Evolutionary conservation across 2,329 filamentous ascomycete species (phyloP).

Genomic region (Penicillium sp.): DNA sequence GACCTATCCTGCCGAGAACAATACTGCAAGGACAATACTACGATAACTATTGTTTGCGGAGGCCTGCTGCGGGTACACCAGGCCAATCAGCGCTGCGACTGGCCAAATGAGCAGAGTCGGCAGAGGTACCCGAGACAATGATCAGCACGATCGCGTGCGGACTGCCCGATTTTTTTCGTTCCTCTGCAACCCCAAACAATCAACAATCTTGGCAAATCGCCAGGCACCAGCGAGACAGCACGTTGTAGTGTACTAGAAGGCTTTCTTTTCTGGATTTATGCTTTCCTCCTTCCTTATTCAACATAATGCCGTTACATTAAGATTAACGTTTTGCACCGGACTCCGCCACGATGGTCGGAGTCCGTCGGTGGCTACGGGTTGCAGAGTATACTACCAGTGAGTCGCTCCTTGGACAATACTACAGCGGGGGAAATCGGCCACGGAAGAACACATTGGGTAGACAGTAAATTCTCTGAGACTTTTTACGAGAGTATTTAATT

Average conservation of each 20-base stretch:
- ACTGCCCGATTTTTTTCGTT: neutral
- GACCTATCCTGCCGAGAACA: constrained; percentile 11
- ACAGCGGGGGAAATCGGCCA: neutral
- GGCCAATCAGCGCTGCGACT: neutral
- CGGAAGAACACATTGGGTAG: neutral
- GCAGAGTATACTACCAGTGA: neutral
- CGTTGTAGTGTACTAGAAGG: neutral
- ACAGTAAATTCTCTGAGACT: neutral
- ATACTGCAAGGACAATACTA: constrained; percentile 17
- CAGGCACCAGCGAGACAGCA: neutral
- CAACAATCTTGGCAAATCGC: neutral
- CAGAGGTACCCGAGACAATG: constrained; percentile 5
- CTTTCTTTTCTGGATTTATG: neutral
- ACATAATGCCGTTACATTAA: neutral
- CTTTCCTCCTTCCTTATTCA: neutral
- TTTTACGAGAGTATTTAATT: neutral
- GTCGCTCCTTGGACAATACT: too few species aligned
- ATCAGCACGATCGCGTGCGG: constrained; percentile 11
- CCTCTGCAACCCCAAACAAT: neutral
- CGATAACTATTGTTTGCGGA: constrained; percentile 20
- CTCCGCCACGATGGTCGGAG: neutral
- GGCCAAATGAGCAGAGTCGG: neutral
- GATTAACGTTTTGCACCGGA: constrained; percentile 2
- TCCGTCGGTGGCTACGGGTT: neutral
- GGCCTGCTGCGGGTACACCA: constrained; percentile 14